Conservation (phyloP, 1,284 basidiomycete genomes). For the Rhodotorula mucilaginosa region DNA sequence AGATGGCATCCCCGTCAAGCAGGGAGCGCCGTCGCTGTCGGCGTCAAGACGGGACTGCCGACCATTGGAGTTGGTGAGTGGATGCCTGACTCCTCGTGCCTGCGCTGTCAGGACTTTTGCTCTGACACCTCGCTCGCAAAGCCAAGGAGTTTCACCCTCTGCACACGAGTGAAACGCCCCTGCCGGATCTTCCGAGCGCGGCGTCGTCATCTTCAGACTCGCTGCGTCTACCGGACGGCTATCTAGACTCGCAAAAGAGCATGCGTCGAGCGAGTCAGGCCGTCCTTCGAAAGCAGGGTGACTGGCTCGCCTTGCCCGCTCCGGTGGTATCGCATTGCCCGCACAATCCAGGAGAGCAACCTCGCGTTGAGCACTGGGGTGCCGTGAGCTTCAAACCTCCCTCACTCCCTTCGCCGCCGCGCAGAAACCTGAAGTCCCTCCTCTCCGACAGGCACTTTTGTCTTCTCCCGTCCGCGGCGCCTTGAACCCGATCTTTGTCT, state of each 20-base stretch:
- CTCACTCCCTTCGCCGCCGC: neutral
- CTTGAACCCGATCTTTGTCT: conserved; percentile 45
- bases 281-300: conserved; percentile 36
- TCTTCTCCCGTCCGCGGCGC: conserved; percentile 34
- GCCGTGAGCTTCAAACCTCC: conserved; percentile 26
- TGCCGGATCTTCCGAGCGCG: too few species aligned
- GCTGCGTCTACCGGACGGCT: conserved; percentile 22
- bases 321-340: neutral
- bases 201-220: too few species aligned
- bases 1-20: conserved; percentile 45
- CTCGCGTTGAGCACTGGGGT: conserved; percentile 8
- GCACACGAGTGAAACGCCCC: neutral
- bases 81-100: too few species aligned
- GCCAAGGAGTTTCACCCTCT: conserved; percentile 46
- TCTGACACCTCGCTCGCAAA: neutral
- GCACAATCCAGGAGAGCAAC: too few species aligned
- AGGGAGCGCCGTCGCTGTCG: conserved; percentile 45
- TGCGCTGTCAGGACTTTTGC: neutral
- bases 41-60: conserved; percentile 42
- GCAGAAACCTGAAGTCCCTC: neutral
- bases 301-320: conserved; percentile 36
- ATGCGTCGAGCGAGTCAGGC: conserved; percentile 40
- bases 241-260: conserved; percentile 42
- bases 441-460: conserved; percentile 37
- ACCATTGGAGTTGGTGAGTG: conserved; percentile 43